These are phyloP conservation scores for Populus pruinosa DNA, from an alignment of 345 rosid species.

Conservation along the genomic window DNA sequence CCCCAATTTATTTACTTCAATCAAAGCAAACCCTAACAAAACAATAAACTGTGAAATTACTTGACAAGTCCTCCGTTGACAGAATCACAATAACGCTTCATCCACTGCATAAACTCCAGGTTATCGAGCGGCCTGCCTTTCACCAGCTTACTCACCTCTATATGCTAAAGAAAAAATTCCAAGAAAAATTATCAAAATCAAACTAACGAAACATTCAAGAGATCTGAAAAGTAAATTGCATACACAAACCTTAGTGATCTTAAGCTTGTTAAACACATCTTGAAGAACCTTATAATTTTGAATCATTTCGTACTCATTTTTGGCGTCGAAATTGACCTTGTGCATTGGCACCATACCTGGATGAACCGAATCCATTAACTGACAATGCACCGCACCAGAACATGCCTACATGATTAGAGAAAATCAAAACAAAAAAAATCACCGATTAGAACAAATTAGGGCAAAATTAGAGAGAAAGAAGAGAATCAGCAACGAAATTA, in stretches of 20 bases:
- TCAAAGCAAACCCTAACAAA: neutral
- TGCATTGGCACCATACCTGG: conserved; percentile 96
- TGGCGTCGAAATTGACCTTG: conserved; percentile 94
- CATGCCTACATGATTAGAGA: conserved; percentile 51
- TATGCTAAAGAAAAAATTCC: conserved; percentile 45
- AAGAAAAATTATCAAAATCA: neutral
- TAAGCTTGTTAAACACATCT: conserved; percentile 93
- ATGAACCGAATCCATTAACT: conserved; percentile 86
- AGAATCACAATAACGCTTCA: conserved; percentile 94
- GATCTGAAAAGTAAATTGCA: neutral
- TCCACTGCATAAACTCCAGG: conserved; percentile 97
- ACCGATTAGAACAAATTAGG: neutral
- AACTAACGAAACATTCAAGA: neutral
- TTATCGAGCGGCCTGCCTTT: conserved; percentile 97
- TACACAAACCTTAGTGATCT: conserved; percentile 74
- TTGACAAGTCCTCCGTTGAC: conserved; percentile 52
- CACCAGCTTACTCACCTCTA: conserved; percentile 85
- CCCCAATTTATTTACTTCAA: neutral
- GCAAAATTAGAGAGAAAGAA: neutral
- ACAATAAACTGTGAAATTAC: conserved; percentile 26
- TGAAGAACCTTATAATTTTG: conserved; percentile 96
- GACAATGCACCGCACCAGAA: conserved; percentile 89
- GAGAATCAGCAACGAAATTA: neutral
- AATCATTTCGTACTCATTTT: conserved; percentile 96
- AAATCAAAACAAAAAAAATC: neutral